Base-by-base conservation (phyloP, 257 asterid genomes). In the Nicotiana paniculata region DNA sequence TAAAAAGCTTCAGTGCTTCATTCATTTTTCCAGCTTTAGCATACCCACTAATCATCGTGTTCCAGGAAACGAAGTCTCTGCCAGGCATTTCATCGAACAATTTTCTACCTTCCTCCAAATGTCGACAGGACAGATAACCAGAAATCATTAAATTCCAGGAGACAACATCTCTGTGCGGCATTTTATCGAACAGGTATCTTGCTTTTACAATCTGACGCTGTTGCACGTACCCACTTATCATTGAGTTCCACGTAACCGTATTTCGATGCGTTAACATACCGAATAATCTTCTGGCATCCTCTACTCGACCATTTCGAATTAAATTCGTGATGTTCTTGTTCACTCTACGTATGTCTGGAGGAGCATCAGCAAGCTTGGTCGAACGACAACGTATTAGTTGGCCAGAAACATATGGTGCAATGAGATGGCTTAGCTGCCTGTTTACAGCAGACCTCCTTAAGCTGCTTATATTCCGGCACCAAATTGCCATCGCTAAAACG, bases 11-110 rank as follows among this genome's bases (percentile, higher is more conserved):
- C 87, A 87, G 77, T 12, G 98, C 97, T 77, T 90, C 97, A 62
- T 85, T 91, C 86, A 91, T 88, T 80, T 83, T 81, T 13, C 96
- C 92, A 81, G 81, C 80, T 89, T 89, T 91, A 2, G 97, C 97
- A 43, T 88, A 95, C 88, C 97, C 98, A 77, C 93, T 92, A 35
- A 93, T 92, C 97, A 93, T 88, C 55, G 98, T 92, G 83, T 93
- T 95, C 99, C 98, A 93, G 12, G 99, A 89, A 82, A 92, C 74
- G 28, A 85, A 83, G 77, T 91, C 93, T 28, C 46, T 75, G 26
- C 75, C 84, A 32, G 93, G 93, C 97, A 93, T 93, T 83, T 81
- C 81, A 82, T 89, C 95, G 63, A 92, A 93, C 89, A 95, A 80
- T 32, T 78, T 18, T 63, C 94, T 79, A 5, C 87, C 97, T 80